Percentiles rank a stretch among this genome's conserved stretches.
Conservation (phyloP, 1,284 basidiomycete species). For the Salmacisia buchloeana region DNA sequence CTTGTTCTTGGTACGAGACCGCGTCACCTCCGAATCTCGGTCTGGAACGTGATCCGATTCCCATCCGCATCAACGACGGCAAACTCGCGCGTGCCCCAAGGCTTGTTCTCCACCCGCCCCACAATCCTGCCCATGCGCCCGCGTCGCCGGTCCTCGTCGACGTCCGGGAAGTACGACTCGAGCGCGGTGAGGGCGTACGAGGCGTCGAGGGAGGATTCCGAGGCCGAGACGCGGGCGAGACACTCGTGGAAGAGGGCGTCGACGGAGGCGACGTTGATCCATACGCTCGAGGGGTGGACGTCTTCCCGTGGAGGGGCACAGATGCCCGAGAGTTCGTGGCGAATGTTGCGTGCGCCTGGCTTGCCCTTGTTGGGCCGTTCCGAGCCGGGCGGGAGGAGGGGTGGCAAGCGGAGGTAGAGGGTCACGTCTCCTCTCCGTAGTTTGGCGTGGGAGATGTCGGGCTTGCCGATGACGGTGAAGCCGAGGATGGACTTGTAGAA, state of each 20-base stretch:
- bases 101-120: slow-evolving; percentile 5
- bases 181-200: background rate
- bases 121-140: background rate
- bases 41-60: slow-evolving; percentile 2
- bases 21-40: background rate
- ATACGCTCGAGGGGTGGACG: background rate
- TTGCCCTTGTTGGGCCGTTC: background rate
- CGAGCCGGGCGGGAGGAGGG: slow-evolving; percentile 1
- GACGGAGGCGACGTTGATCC: slow-evolving; percentile 5
- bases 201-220: background rate
- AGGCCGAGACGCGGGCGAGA: background rate
- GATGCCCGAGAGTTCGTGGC: background rate
- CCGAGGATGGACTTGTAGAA: slow-evolving; percentile 10
- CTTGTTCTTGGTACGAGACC: no score
- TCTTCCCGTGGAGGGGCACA: background rate
- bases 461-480: slow-evolving; percentile 9
- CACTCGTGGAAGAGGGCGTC: slow-evolving; percentile 10
- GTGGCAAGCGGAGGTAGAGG: slow-evolving; percentile 5
- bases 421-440: slow-evolving; percentile 1
- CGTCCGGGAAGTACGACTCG: slow-evolving; percentile 4
- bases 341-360: background rate
- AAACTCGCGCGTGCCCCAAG: slow-evolving; percentile 10
- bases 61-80: slow-evolving; percentile 7
- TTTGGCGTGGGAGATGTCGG: slow-evolving; percentile 2
- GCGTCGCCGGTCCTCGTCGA: slow-evolving; percentile 1